Conservation (phyloP, 2,329 filamentous ascomycete genomes). For the Aspergillus ustus region DNA sequence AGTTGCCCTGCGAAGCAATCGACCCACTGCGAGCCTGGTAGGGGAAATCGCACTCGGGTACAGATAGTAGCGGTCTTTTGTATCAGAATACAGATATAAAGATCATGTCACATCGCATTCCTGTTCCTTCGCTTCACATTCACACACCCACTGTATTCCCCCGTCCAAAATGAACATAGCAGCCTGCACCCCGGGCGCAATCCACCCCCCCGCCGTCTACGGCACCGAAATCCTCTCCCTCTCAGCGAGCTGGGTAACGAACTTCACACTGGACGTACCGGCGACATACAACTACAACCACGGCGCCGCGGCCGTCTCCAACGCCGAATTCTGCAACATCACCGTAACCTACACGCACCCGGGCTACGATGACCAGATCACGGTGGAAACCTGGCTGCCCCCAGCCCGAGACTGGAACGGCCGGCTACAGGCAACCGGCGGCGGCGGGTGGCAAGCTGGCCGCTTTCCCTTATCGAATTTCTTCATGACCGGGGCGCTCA, state of each 20-base stretch:
- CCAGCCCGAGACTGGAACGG: constrained; percentile 42
- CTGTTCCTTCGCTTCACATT: too few relatives aligned
- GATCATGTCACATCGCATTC: too few relatives aligned
- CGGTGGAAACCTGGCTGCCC: constrained; percentile 41
- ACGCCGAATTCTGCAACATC: constrained; percentile 42
- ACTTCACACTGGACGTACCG: constrained; percentile 17
- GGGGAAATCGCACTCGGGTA: too few relatives aligned
- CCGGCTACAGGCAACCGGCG: constrained; percentile 45
- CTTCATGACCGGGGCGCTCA: constrained; percentile 21
- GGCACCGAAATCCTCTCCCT: constrained; percentile 26
- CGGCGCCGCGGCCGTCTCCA: constrained; percentile 5
- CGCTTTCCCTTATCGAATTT: constrained; percentile 17
- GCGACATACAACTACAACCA: constrained; percentile 19
- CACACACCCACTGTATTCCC: too few relatives aligned
- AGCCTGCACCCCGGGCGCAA: constrained; percentile 10
- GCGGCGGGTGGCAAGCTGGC: constrained; percentile 39
- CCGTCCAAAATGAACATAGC: background rate
- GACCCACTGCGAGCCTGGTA: too few relatives aligned
- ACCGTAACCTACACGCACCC: constrained; percentile 46
- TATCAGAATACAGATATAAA: too few relatives aligned
- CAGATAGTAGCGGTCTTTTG: too few relatives aligned
- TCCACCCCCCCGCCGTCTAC: constrained; percentile 16
- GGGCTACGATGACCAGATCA: constrained; percentile 40
- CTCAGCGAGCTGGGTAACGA: constrained; percentile 21
- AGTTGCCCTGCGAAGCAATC: too few relatives aligned